Conservation (phyloP, 495 filamentous ascomycete species). For the Neurospora sp. region DNA sequence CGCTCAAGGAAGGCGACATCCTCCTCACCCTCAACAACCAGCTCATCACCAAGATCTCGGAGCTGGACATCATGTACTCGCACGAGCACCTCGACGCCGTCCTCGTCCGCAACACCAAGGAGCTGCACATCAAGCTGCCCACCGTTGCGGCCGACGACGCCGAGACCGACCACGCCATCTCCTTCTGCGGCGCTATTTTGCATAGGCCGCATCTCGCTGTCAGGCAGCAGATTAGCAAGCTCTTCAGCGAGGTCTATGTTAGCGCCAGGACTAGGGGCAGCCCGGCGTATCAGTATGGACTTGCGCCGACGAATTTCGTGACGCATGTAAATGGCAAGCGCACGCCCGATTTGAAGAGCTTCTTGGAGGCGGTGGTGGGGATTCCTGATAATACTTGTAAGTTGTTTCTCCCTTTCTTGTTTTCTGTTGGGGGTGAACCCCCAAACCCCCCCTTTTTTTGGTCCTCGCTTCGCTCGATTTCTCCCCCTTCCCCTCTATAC, state of each 20-base stretch:
- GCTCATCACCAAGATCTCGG: constrained; percentile 83
- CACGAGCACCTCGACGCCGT: constrained; percentile 73
- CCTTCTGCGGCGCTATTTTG: constrained; percentile 90
- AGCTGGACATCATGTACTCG: constrained; percentile 95
- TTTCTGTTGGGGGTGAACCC: background rate
- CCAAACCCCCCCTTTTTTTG: background rate
- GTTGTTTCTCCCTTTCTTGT: constrained; percentile 9
- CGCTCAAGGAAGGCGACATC: constrained; percentile 82
- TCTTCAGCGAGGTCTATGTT: constrained; percentile 97
- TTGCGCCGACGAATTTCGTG: constrained; percentile 95
- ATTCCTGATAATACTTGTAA: constrained; percentile 89
- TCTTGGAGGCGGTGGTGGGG: constrained; percentile 66
- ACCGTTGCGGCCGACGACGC: constrained; percentile 85
- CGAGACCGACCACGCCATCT: constrained; percentile 82
- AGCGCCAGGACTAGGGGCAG: constrained; percentile 74
- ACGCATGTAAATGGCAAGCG: constrained; percentile 83
- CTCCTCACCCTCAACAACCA: constrained; percentile 85
- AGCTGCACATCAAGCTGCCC: constrained; percentile 67
- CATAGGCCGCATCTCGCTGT: constrained; percentile 95
- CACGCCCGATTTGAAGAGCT: constrained; percentile 70
- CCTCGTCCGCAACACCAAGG: constrained; percentile 75
- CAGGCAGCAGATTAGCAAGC: constrained; percentile 87
- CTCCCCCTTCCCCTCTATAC: background rate
- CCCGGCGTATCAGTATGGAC: constrained; percentile 83
- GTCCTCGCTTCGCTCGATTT: background rate